Conservation (phyloP, 2,329 filamentous ascomycete species). For the Tolypocladium capitatum region DNA sequence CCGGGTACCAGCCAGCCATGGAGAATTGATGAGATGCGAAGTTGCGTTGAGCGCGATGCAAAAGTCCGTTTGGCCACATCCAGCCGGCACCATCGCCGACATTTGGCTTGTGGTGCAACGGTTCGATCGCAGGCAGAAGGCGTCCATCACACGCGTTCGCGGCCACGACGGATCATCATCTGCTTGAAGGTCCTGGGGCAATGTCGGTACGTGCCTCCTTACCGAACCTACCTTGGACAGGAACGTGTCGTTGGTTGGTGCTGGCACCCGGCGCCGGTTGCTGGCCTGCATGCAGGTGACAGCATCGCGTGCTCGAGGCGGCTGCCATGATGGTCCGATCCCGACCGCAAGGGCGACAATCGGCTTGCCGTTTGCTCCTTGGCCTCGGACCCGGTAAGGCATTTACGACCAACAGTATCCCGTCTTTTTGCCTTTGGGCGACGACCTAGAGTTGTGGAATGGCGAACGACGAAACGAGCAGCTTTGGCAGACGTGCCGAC, state of each 20-base stretch:
- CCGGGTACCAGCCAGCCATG: not conserved
- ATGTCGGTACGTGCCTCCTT: not conserved
- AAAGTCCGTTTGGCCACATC: not conserved
- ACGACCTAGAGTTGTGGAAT: not conserved
- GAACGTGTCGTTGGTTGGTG: not conserved
- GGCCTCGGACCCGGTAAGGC: not conserved
- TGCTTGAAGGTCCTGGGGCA: not conserved
- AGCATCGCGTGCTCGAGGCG: not conserved
- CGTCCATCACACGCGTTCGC: not conserved
- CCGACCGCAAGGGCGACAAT: not conserved
- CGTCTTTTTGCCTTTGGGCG: not conserved
- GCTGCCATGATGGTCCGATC: not conserved
- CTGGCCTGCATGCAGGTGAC: not conserved
- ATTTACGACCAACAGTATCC: not conserved
- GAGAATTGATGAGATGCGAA: not conserved
- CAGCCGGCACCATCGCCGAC: not conserved
- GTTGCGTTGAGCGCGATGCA: not conserved
- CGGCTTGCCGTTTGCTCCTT: not conserved
- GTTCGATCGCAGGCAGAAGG: not conserved
- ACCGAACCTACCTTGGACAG: not conserved
- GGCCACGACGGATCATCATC: not conserved
- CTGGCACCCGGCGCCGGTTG: not conserved
- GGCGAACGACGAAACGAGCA: not conserved
- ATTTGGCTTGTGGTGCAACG: not conserved
- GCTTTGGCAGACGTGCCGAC: not conserved